These are phyloP conservation scores for Sphagnum fallax DNA, from an alignment of 228 moss, liverwort and hornwort species.

Conservation along the genomic window DNA sequence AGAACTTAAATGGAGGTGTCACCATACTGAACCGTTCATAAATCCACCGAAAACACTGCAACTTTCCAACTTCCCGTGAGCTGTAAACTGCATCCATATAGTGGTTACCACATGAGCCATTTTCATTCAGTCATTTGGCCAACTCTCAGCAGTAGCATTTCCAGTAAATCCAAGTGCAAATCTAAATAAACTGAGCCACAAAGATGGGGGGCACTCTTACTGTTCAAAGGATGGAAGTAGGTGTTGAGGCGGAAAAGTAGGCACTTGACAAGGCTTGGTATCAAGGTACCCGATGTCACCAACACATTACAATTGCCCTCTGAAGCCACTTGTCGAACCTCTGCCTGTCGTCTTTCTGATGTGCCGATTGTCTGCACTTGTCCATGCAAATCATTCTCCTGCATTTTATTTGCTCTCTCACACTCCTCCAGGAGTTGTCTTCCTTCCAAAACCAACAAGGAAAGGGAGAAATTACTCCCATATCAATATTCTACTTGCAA, in stretches of 20 bases:
- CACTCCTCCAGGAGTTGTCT: conserved; percentile 35
- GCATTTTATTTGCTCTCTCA: conserved; percentile 23
- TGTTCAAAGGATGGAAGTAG: conserved; percentile 32
- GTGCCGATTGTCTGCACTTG: not conserved
- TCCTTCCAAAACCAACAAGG: conserved; percentile 16
- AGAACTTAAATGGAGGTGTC: conserved; percentile 20
- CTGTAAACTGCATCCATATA: conserved; percentile 45
- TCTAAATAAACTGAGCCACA: not conserved
- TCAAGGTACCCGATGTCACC: conserved; percentile 56
- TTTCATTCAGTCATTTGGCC: too few relatives aligned
- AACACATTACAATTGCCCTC: conserved; percentile 22
- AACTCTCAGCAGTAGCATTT: too few relatives aligned
- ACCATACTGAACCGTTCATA: conserved; percentile 9
- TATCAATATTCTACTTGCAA: too few relatives aligned
- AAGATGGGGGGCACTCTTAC: conserved; percentile 16
- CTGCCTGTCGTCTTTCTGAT: not conserved
- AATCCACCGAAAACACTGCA: conserved; percentile 50
- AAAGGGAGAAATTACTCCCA: not conserved
- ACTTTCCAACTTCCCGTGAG: conserved; percentile 47
- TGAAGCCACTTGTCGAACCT: not conserved
- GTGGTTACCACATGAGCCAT: not conserved
- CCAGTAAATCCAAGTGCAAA: too few relatives aligned
- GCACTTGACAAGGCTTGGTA: conserved; percentile 59
- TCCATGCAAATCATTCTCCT: conserved; percentile 8
- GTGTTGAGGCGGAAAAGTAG: conserved; percentile 49